A percentile compares a stretch with the other conserved stretches of the same genome.
Evolutionary conservation across 805 yeast genomes (phyloP).

Genomic region (Saturnispora besseyi): DNA sequence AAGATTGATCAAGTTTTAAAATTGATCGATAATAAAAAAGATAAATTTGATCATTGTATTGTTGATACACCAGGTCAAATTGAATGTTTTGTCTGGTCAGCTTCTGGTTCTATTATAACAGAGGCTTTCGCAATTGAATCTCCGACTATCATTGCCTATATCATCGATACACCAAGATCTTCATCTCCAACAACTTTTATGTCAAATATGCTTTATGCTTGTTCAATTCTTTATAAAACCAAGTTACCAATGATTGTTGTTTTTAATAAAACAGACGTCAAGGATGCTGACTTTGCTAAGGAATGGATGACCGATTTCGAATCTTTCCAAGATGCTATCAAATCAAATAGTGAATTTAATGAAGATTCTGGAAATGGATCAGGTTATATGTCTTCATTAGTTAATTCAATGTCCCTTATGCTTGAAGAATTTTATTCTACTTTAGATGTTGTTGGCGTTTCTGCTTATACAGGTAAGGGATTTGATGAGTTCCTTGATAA

Average conservation of each 20-base stretch:
- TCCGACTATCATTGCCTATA: conserved; percentile 93
- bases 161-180: conserved; percentile 93
- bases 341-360: conserved; percentile 30
- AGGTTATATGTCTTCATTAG: conserved; percentile 90
- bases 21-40: conserved; percentile 66
- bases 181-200: conserved; percentile 93
- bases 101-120: conserved; percentile 92
- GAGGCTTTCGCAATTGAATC: conserved; percentile 93
- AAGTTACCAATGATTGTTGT: conserved; percentile 95
- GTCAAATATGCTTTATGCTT: conserved; percentile 97
- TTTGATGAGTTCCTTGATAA: conserved; percentile 83
- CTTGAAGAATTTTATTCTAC: conserved; percentile 93
- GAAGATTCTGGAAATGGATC: conserved; percentile 46
- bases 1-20: conserved; percentile 92
- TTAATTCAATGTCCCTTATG: conserved; percentile 93
- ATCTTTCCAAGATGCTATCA: conserved; percentile 72
- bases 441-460: conserved; percentile 85
- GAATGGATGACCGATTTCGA: conserved; percentile 99
- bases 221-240: conserved; percentile 92
- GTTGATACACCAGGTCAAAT: conserved; percentile 99
- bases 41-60: conserved; percentile 55
- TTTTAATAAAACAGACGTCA: conserved; percentile 88
- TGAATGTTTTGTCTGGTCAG: conserved; percentile 97
- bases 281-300: conserved; percentile 76
- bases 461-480: conserved; percentile 89